Evolutionary conservation across 352 stramenopile genomes (phyloP), one percentile per base, ranked within the genome.

Genomic region (Blastocystis sp.): DNA sequence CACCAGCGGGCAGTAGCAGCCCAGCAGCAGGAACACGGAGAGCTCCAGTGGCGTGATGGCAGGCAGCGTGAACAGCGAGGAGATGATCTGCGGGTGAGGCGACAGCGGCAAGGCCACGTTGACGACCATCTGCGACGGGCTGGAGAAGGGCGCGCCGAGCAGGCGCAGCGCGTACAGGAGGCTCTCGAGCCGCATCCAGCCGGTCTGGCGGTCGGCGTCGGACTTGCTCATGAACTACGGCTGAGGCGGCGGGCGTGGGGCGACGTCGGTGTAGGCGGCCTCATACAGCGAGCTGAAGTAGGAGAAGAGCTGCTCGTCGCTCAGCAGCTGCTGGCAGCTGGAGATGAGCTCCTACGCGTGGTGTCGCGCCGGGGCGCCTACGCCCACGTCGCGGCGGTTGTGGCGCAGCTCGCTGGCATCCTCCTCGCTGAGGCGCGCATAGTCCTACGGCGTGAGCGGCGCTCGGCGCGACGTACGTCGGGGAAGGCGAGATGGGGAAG

Each of bases 401-500:
- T 77, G 24, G n/a, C 45, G 38, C 38, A 77, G 60, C 3, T 77
- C 42, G 34, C 34, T 21, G 4, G 17, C 19, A 57, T 77, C 66
- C 38, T 77, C 66, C 11, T 54, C 43, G 40, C 17, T 54, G 14
- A 77, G 19, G 1, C 21, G 42, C n/a, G 38, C 42, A 3, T 19
- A 54, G 52, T 77, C 52, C 66, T 77, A 60, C 43, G 38, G 10
- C 28, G 10, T 77, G 38, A 77, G n/a, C 21, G 7, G 3, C 38
- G 6, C 28, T 77, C 66, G 3, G 11, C 21, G n/a, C 28, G 42
- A 77, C 66, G 14, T 19, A 77, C 34, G 19, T 19, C 17, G 14
- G 66, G 66, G 52, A 77, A 77, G n/a, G 9, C 10, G n/a, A 77
- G 42, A 77, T 77, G 66, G 2, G 66, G 66, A 19, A 77, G 42